Conservation (phyloP, 1,139 yeast genomes). For the Candida sojae region DNA sequence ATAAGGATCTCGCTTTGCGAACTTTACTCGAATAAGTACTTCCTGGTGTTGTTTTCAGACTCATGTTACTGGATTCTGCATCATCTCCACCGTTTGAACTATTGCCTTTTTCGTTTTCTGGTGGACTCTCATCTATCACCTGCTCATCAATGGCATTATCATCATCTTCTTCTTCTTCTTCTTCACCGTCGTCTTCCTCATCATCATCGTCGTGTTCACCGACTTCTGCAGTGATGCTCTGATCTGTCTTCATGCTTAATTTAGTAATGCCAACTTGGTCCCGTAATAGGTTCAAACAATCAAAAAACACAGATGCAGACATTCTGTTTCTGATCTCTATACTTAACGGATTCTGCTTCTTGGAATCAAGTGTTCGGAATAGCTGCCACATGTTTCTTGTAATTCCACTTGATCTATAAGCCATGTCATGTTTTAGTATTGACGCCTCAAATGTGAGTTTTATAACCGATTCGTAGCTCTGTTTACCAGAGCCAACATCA, state of each 20-base stretch:
- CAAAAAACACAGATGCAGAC: constrained; percentile 93
- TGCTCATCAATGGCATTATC: constrained; percentile 23
- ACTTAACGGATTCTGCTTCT: constrained; percentile 34
- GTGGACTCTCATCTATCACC: constrained; percentile 25
- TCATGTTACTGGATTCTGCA: constrained; percentile 13
- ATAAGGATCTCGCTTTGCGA: constrained; percentile 49
- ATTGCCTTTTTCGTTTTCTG: constrained; percentile 21
- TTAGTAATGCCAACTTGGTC: constrained; percentile 86
- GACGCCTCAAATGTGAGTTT: constrained; percentile 76
- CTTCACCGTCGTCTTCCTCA: constrained; percentile 21
- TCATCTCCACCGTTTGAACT: constrained; percentile 8
- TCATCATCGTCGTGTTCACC: constrained; percentile 13
- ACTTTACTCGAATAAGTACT: constrained; percentile 32
- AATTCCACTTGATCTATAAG: constrained; percentile 89
- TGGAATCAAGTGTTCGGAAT: constrained; percentile 58
- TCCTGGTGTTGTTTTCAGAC: constrained; percentile 43
- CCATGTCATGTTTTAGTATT: constrained; percentile 86
- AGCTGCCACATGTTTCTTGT: constrained; percentile 94
- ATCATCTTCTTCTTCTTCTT: constrained; percentile 22
- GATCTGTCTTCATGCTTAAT: constrained; percentile 40
- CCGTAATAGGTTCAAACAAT: constrained; percentile 78
- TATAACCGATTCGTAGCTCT: constrained; percentile 69
- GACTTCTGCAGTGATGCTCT: constrained; percentile 19
- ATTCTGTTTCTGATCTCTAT: constrained; percentile 76
- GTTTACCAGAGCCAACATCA: constrained; percentile 73